A percentile compares a stretch with the other conserved stretches of the same genome.
These are phyloP conservation scores for Tylopilus sp. DNA, from an alignment of 1,284 basidiomycete species.

Conservation along the genomic window DNA sequence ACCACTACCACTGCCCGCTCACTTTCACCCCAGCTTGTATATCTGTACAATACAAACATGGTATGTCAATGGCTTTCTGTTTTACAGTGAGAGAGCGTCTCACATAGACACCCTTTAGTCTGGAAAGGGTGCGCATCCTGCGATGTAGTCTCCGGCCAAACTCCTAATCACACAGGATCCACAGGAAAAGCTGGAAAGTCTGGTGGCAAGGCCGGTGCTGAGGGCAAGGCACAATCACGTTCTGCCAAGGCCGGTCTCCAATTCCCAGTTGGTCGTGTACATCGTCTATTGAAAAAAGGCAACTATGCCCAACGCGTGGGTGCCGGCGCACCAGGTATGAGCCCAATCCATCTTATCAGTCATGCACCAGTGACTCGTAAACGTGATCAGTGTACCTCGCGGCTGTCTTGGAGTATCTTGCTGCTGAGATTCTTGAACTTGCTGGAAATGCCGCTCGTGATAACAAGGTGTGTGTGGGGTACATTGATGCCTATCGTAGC, in stretches of 20 bases:
- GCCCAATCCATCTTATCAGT: not conserved
- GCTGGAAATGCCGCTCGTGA: constrained; percentile 83
- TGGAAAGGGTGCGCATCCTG: constrained; percentile 43
- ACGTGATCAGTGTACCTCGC: constrained; percentile 63
- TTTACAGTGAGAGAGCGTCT: constrained; percentile 8
- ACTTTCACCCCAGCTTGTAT: constrained; percentile 13
- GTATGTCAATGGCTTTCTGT: constrained; percentile 28
- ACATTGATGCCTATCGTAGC: not conserved
- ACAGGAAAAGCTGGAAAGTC: constrained; percentile 58
- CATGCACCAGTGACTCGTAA: not conserved
- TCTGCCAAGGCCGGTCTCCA: constrained; percentile 72
- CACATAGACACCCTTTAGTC: constrained; percentile 33
- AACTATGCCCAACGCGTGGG: constrained; percentile 81
- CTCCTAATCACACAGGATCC: constrained; percentile 9
- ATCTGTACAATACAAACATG: constrained; percentile 34
- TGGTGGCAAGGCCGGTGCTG: constrained; percentile 54
- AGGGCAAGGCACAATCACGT: constrained; percentile 67
- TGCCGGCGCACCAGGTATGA: constrained; percentile 75
- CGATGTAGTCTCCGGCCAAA: constrained; percentile 2
- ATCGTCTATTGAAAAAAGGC: constrained; percentile 82
- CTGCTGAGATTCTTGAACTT: constrained; percentile 86
- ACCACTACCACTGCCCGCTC: constrained; percentile 40
- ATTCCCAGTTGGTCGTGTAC: constrained; percentile 91
- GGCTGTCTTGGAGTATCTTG: constrained; percentile 79
- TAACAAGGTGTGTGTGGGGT: constrained; percentile 52